These are phyloP conservation scores for Phytophthora sp. DNA, from an alignment of 352 stramenopile genomes.

Conservation along the genomic window DNA sequence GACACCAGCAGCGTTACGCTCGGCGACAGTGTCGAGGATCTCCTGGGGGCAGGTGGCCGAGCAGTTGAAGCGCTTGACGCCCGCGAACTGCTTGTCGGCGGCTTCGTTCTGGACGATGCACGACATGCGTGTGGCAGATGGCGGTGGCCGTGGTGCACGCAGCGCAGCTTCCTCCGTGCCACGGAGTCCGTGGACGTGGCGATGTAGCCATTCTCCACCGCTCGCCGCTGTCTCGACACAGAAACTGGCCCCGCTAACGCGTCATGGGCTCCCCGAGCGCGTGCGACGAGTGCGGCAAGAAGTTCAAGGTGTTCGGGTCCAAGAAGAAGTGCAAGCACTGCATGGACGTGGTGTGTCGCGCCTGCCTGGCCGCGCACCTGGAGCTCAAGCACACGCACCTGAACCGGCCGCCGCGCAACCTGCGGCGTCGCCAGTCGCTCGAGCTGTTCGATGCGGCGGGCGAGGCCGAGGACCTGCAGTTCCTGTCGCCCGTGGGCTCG, in stretches of 20 bases:
- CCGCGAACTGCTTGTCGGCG: slow-evolving; percentile 51
- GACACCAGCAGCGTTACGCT: background rate
- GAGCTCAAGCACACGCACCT: slow-evolving; percentile 50
- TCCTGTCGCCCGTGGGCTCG: slow-evolving; percentile 46
- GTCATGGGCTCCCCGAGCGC: slow-evolving; percentile 47
- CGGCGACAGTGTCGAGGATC: slow-evolving; percentile 20
- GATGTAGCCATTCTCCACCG: slow-evolving; percentile 76
- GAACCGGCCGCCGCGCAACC: background rate
- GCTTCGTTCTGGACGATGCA: slow-evolving; percentile 80
- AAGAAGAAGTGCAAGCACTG: slow-evolving; percentile 79
- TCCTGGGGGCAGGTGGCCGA: slow-evolving; percentile 71
- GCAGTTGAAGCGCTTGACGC: slow-evolving; percentile 77
- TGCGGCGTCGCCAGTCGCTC: slow-evolving; percentile 27
- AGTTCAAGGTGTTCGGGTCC: slow-evolving; percentile 77
- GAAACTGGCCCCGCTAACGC: too few relatives aligned
- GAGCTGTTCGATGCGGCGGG: slow-evolving; percentile 26
- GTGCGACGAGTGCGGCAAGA: slow-evolving; percentile 74
- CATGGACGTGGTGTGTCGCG: slow-evolving; percentile 61
- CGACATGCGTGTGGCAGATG: slow-evolving; percentile 84
- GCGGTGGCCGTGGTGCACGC: slow-evolving; percentile 60
- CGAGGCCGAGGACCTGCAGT: slow-evolving; percentile 58
- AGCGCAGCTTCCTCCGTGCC: slow-evolving; percentile 71
- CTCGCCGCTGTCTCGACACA: too few relatives aligned
- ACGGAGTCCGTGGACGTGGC: slow-evolving; percentile 47
- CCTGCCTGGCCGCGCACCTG: slow-evolving; percentile 57